These are phyloP conservation scores for Melastoma malabathricum DNA, from an alignment of 345 rosid genomes.

Conservation along the genomic window DNA sequence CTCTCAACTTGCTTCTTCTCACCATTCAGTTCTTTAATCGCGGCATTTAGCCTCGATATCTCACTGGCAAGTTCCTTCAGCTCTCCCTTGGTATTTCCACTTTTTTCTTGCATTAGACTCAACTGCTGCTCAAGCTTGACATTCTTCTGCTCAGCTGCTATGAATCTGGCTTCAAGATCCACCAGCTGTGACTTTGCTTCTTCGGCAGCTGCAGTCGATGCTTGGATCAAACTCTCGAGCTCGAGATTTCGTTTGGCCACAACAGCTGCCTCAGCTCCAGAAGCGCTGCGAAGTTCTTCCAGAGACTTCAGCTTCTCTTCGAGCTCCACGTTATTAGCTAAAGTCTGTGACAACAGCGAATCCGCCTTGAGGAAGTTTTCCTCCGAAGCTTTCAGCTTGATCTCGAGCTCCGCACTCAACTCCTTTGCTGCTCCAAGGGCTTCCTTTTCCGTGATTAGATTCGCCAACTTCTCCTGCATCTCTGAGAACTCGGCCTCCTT, in stretches of 20 bases:
- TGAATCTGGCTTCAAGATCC: constrained; percentile 49
- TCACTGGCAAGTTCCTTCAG: constrained; percentile 37
- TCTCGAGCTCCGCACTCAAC: constrained; percentile 40
- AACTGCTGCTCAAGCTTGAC: constrained; percentile 66
- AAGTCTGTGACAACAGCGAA: constrained; percentile 60
- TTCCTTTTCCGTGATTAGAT: constrained; percentile 39
- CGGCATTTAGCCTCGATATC: constrained; percentile 33
- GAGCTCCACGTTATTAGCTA: constrained; percentile 54
- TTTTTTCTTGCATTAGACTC: constrained; percentile 35
- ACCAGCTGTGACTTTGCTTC: constrained; percentile 45
- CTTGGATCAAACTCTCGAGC: constrained; percentile 50
- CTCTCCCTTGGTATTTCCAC: constrained; percentile 47
- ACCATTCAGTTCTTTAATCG: constrained; percentile 40
- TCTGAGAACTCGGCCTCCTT: constrained; percentile 22
- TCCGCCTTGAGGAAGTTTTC: constrained; percentile 51
- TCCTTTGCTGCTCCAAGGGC: constrained; percentile 45
- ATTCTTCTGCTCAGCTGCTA: constrained; percentile 58
- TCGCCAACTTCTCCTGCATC: constrained; percentile 22
- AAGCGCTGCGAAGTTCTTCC: constrained; percentile 47
- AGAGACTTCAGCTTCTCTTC: constrained; percentile 60
- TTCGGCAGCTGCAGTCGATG: constrained; percentile 52
- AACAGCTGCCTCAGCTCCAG: constrained; percentile 48
- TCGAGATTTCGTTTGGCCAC: constrained; percentile 60
- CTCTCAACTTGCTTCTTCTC: constrained; percentile 36
- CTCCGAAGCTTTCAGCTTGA: constrained; percentile 49